Evolutionary conservation across 805 yeast genomes (phyloP).

Genomic region (Yarrowia phangngaensis): DNA sequence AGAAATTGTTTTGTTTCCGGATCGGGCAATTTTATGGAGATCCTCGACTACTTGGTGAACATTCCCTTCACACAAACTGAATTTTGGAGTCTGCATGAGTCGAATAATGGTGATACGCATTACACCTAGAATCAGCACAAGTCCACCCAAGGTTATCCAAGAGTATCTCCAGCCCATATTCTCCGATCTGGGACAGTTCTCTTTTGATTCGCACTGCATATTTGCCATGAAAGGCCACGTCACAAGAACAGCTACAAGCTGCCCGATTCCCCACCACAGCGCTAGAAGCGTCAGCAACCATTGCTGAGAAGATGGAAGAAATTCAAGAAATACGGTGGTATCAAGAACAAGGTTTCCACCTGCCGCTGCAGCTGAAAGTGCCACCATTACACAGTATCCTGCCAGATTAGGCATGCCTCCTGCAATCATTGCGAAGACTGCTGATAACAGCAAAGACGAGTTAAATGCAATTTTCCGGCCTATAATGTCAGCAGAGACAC

Average conservation of each 20-base stretch:
- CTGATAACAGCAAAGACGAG: conserved; percentile 47
- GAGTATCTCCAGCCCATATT: conserved; percentile 64
- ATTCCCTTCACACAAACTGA: conserved; percentile 50
- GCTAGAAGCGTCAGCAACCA: conserved; percentile 54
- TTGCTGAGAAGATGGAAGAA: conserved; percentile 50
- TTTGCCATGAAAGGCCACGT: conserved; percentile 57
- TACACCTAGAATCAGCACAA: conserved; percentile 49
- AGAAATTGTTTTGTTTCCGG: conserved; percentile 44
- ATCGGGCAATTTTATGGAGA: conserved; percentile 47
- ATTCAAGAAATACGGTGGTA: conserved; percentile 52
- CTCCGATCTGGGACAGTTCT: conserved; percentile 44
- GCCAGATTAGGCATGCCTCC: conserved; percentile 52
- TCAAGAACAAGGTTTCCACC: conserved; percentile 60
- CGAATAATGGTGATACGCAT: conserved; percentile 46
- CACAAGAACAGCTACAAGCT: conserved; percentile 49
- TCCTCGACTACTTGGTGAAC: conserved; percentile 47
- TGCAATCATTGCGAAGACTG: conserved; percentile 50
- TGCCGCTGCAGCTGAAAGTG: conserved; percentile 48
- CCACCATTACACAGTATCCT: conserved; percentile 43
- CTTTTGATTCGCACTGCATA: conserved; percentile 45
- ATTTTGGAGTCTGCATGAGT: conserved; percentile 56
- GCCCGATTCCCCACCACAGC: conserved; percentile 63
- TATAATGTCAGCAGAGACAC: conserved; percentile 52
- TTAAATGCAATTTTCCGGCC: conserved; percentile 55
- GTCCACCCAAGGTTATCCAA: conserved; percentile 52